Evolutionary conservation across 1,284 basidiomycete genomes (phyloP).

Genomic region (Boletellus dicymbophilus): DNA sequence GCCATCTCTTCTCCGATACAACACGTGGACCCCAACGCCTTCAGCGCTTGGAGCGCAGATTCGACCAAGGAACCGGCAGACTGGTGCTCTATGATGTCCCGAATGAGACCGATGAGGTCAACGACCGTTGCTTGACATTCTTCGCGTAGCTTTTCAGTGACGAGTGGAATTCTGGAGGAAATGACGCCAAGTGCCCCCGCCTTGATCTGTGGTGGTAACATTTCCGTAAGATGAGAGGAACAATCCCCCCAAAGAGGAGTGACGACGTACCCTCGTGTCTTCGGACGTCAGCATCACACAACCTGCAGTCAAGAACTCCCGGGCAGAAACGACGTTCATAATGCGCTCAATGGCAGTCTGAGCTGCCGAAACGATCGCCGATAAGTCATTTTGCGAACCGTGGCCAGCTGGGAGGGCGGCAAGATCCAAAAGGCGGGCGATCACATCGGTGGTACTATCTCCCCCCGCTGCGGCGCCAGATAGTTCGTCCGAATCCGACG

Average conservation of each 20-base stretch:
- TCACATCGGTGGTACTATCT: conserved; percentile 32
- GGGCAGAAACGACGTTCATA: conserved; percentile 64
- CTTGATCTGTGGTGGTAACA: too few species aligned
- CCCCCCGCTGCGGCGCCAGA: conserved; percentile 40
- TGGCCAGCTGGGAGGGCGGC: conserved; percentile 15
- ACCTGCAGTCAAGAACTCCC: conserved; percentile 59
- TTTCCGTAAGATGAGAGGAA: not conserved
- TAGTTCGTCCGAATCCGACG: conserved; percentile 29
- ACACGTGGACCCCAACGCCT: conserved; percentile 57
- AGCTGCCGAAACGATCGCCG: conserved; percentile 49
- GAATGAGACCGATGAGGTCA: conserved; percentile 53
- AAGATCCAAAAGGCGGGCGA: conserved; percentile 29
- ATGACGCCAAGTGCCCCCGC: conserved; percentile 67
- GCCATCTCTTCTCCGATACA: conserved; percentile 66
- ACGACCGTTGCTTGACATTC: conserved; percentile 50
- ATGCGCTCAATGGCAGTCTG: conserved; percentile 49
- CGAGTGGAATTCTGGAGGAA: conserved; percentile 60
- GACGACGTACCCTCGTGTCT: conserved; percentile 47
- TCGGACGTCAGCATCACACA: conserved; percentile 54
- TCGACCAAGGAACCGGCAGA: conserved; percentile 40
- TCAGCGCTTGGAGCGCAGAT: conserved; percentile 60
- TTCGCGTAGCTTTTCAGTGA: conserved; percentile 60
- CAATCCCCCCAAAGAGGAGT: too few species aligned
- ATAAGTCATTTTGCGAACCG: conserved; percentile 25
- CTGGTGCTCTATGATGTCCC: conserved; percentile 46